Evolutionary conservation across 2,329 filamentous ascomycete genomes (phyloP).

Genomic region (Zymoseptoria pseudotritici): DNA sequence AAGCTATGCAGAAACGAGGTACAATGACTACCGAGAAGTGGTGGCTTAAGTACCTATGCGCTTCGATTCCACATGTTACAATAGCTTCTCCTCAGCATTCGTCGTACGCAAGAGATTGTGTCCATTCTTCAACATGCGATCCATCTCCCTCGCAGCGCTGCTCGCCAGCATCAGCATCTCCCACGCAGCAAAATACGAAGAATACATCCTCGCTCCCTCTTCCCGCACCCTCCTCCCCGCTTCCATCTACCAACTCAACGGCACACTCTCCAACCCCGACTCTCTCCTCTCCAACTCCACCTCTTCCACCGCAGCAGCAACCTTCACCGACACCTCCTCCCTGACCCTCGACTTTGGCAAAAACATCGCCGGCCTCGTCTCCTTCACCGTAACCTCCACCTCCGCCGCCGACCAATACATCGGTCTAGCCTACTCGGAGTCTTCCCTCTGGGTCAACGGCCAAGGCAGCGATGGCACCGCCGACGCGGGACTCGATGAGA

Average conservation of each 20-base stretch:
- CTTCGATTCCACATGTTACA: too few species aligned
- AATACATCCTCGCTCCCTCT: slow-evolving; percentile 37
- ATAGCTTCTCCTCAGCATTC: too few species aligned
- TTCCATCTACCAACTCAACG: slow-evolving; percentile 35
- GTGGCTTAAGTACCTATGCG: too few species aligned
- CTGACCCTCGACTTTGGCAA: slow-evolving; percentile 37
- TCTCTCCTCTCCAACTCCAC: slow-evolving; percentile 24
- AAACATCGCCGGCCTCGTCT: slow-evolving; percentile 38
- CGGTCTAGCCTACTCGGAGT: slow-evolving; percentile 37
- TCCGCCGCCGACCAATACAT: slow-evolving; percentile 33
- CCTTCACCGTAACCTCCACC: slow-evolving; percentile 29
- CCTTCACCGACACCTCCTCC: slow-evolving; percentile 31
- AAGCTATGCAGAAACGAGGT: too few species aligned
- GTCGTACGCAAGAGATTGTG: too few species aligned
- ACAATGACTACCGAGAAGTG: too few species aligned
- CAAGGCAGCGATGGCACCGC: slow-evolving; percentile 40
- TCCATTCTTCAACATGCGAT: too few species aligned
- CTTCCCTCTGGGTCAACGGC: slow-evolving; percentile 44
- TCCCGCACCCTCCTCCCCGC: slow-evolving; percentile 31
- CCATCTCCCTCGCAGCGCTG: background rate
- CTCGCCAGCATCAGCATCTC: slow-evolving; percentile 3
- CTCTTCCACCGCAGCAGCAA: slow-evolving; percentile 20
- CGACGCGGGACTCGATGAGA: slow-evolving; percentile 36
- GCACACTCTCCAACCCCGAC: slow-evolving; percentile 32
- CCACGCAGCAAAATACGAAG: slow-evolving; percentile 27